Conservation (phyloP, 495 filamentous ascomycete genomes). For the Trichoderma orchidacearum region DNA sequence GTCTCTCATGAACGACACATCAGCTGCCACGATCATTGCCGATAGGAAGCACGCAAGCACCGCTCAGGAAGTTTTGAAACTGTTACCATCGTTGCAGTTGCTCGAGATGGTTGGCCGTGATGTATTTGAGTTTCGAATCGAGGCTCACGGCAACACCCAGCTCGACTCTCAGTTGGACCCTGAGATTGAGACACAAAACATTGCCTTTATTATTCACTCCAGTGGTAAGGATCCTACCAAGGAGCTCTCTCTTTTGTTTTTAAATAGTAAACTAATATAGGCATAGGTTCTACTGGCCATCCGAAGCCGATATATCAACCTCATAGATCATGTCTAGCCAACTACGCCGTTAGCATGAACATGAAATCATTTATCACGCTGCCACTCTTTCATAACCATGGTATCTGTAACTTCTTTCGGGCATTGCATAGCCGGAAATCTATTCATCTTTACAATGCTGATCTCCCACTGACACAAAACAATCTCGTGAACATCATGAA, state of each 20-base stretch:
- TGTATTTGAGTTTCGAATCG: slow-evolving; percentile 4
- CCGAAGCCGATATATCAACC: slow-evolving; percentile 34
- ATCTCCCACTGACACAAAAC: slow-evolving; percentile 25
- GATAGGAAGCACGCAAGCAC: slow-evolving; percentile 13
- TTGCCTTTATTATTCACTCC: slow-evolving; percentile 29
- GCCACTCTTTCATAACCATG: slow-evolving; percentile 25
- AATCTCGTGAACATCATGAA: slow-evolving; percentile 25
- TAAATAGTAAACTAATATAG: not conserved
- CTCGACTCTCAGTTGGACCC: slow-evolving; percentile 3
- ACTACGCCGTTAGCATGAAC: slow-evolving; percentile 9
- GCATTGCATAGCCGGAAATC: slow-evolving; percentile 22
- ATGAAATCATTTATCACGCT: slow-evolving; percentile 13
- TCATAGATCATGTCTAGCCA: slow-evolving; percentile 14
- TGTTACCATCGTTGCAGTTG: slow-evolving; percentile 1
- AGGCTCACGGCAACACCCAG: slow-evolving; percentile 3
- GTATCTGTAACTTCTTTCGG: slow-evolving; percentile 33
- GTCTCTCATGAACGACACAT: slow-evolving; percentile 23
- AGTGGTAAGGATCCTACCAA: slow-evolving; percentile 2
- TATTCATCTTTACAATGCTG: slow-evolving; percentile 31
- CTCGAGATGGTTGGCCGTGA: slow-evolving; percentile 7
- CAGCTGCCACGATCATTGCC: slow-evolving; percentile 18
- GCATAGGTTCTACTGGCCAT: slow-evolving; percentile 37
- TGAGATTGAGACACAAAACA: slow-evolving; percentile 10
- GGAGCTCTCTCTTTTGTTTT: no score
- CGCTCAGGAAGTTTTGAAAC: slow-evolving; percentile 11